These are phyloP conservation scores for Ascochyta pisi DNA, from an alignment of 2,329 filamentous ascomycete species.

Conservation along the genomic window DNA sequence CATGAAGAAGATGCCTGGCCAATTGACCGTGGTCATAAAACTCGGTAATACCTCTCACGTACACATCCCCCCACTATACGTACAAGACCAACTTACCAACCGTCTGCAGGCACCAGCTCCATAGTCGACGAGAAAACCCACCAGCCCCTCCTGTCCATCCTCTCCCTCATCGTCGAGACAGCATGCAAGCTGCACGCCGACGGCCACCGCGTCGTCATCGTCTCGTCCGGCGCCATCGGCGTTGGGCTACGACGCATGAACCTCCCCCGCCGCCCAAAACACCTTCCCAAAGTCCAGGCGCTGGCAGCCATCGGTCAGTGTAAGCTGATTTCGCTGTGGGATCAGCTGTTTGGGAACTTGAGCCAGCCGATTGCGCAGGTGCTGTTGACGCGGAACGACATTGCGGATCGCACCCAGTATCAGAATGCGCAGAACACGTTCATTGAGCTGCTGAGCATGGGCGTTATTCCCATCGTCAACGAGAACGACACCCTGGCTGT, in stretches of 20 bases:
- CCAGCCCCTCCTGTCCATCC: constrained; percentile 87
- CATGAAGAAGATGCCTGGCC: constrained; percentile 60
- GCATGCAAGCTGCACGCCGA: constrained; percentile 85
- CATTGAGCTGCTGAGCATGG: constrained; percentile 86
- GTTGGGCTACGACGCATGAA: constrained; percentile 92
- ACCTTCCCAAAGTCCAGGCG: constrained; percentile 88
- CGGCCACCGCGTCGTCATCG: constrained; percentile 93
- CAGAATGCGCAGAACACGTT: constrained; percentile 97
- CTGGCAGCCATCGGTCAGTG: constrained; percentile 96
- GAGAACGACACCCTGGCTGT: constrained; percentile 98
- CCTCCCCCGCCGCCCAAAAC: constrained; percentile 83
- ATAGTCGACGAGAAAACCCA: constrained; percentile 97
- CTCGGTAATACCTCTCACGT: constrained; percentile 66
- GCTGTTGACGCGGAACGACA: constrained; percentile 91
- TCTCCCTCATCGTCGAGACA: constrained; percentile 93
- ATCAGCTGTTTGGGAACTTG: constrained; percentile 86
- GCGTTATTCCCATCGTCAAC: constrained; percentile 97
- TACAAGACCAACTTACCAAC: constrained; percentile 39
- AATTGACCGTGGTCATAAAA: constrained; percentile 82
- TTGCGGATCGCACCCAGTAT: constrained; percentile 94
- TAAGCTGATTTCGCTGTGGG: constrained; percentile 93
- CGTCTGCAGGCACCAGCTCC: constrained; percentile 83
- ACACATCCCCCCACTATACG: constrained; percentile 24
- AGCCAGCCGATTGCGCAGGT: constrained; percentile 94
- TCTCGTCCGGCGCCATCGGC: constrained; percentile 96